Evolutionary conservation across 495 filamentous ascomycete species (phyloP).

Genomic region (Lasiosphaeris hirsuta): DNA sequence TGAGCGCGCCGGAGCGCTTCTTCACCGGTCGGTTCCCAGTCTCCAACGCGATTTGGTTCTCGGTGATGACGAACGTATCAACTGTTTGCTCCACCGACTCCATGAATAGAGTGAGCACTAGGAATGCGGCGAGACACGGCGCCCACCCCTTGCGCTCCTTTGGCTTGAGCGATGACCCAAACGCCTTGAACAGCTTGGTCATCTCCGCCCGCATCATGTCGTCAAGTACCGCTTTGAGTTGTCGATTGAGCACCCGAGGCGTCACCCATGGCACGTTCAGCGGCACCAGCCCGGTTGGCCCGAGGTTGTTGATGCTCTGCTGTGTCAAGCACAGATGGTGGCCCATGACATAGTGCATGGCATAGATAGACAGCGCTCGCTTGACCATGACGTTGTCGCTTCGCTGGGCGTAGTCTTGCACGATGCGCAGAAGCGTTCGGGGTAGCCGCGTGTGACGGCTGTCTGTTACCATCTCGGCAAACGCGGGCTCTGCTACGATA

Average conservation of each 20-base stretch:
- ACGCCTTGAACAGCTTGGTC: slow-evolving; percentile 41
- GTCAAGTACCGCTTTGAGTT: slow-evolving; percentile 51
- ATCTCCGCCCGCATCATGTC: slow-evolving; percentile 45
- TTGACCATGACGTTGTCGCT: slow-evolving; percentile 40
- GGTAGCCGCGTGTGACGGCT: slow-evolving; percentile 39
- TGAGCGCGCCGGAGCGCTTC: slow-evolving; percentile 38
- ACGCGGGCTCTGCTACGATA: slow-evolving; percentile 38
- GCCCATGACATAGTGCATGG: slow-evolving; percentile 51
- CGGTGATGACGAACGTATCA: slow-evolving; percentile 46
- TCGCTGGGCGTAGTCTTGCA: slow-evolving; percentile 37
- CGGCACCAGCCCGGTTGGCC: slow-evolving; percentile 30
- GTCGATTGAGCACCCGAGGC: slow-evolving; percentile 49
- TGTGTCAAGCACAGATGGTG: slow-evolving; percentile 45
- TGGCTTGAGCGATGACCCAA: slow-evolving; percentile 47
- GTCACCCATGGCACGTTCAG: slow-evolving; percentile 40
- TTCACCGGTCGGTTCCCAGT: slow-evolving; percentile 27
- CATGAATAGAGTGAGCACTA: slow-evolving; percentile 52
- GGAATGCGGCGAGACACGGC: slow-evolving; percentile 48
- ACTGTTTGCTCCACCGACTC: slow-evolving; percentile 48
- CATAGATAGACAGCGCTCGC: slow-evolving; percentile 46
- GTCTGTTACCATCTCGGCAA: slow-evolving; percentile 45
- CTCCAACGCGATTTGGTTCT: slow-evolving; percentile 44
- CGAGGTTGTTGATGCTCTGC: slow-evolving; percentile 34
- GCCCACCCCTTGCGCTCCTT: slow-evolving; percentile 49
- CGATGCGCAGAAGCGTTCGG: slow-evolving; percentile 37